phyloP scores from a whole-genome alignment of 176 grass and related monocot species.

The Bolboschoenus planiculmis region DNA sequence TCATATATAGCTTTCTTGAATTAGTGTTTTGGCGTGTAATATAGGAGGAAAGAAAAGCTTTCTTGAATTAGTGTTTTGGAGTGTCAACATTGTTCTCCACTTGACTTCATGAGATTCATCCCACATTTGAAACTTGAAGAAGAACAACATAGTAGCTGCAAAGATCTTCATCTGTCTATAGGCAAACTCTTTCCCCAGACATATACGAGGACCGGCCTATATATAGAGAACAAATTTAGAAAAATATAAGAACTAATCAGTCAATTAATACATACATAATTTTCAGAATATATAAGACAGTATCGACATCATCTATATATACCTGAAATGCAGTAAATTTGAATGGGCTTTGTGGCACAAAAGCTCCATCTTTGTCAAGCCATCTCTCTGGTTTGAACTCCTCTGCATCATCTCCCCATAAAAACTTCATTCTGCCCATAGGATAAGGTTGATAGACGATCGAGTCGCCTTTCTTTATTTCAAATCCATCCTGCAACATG shows the following conservation, averaged over 20 bases:
- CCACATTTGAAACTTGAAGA: constrained; percentile 57
- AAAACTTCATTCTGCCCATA: constrained; percentile 69
- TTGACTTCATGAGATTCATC: constrained; percentile 16
- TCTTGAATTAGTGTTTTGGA: too few species aligned
- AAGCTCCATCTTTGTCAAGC: constrained; percentile 39
- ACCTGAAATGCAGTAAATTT: constrained; percentile 82
- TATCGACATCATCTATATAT: background rate
- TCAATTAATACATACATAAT: too few species aligned
- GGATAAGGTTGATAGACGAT: constrained; percentile 69
- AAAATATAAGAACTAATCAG: too few species aligned
- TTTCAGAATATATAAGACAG: too few species aligned
- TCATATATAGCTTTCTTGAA: too few species aligned
- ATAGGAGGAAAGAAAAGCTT: too few species aligned
- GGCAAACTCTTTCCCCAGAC: constrained; percentile 72
- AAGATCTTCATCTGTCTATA: constrained; percentile 82
- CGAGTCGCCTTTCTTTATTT: constrained; percentile 51
- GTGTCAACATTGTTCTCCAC: constrained; percentile 34
- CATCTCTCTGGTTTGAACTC: constrained; percentile 70
- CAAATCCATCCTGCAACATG: constrained; percentile 53
- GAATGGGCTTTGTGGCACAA: constrained; percentile 51
- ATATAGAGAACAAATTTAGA: background rate
- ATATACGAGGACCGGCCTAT: constrained; percentile 67
- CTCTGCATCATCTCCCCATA: constrained; percentile 65
- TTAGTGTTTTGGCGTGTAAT: too few species aligned
- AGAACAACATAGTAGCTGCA: constrained; percentile 33